Percentiles rank a stretch among this genome's conserved stretches.
Conservation (phyloP, 1,284 basidiomycete genomes). For the Taiwanofungus camphoratus region DNA sequence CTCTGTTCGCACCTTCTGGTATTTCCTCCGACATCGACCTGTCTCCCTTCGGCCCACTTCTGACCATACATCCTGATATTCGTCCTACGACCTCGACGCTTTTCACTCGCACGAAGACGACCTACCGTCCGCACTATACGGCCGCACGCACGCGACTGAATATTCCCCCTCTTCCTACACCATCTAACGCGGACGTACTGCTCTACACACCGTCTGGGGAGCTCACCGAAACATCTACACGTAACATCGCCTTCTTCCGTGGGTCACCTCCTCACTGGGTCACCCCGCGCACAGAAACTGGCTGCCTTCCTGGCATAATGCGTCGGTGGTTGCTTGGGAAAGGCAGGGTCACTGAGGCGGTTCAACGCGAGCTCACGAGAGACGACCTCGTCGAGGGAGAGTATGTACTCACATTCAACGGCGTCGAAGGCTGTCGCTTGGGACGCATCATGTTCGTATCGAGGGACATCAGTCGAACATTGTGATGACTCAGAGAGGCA, state of each 20-base stretch:
- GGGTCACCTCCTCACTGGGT: slow-evolving; percentile 42
- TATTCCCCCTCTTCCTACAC: slow-evolving; percentile 32
- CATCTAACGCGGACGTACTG: slow-evolving; percentile 46
- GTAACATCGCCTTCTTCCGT: slow-evolving; percentile 58
- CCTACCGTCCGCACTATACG: slow-evolving; percentile 51
- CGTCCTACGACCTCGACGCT: slow-evolving; percentile 44
- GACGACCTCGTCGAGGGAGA: slow-evolving; percentile 48
- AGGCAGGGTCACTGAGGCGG: slow-evolving; percentile 44
- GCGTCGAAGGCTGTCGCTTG: slow-evolving; percentile 59
- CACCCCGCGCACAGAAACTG: slow-evolving; percentile 52
- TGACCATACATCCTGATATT: slow-evolving; percentile 48
- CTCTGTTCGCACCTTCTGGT: slow-evolving; percentile 13
- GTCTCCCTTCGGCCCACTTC: slow-evolving; percentile 18
- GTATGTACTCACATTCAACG: slow-evolving; percentile 64
- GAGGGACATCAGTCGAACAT: too few species aligned
- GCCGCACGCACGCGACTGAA: slow-evolving; percentile 50
- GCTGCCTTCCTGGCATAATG: slow-evolving; percentile 66
- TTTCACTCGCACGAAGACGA: slow-evolving; percentile 68
- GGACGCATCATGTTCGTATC: slow-evolving; percentile 25
- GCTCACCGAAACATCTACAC: slow-evolving; percentile 61
- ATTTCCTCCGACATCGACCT: slow-evolving; percentile 3
- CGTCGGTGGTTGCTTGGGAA: slow-evolving; percentile 60
- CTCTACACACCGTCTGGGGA: slow-evolving; percentile 46
- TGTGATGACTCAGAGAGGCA: too few species aligned
- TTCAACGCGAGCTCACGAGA: slow-evolving; percentile 34